A percentile compares a stretch with the other conserved stretches of the same genome.
phyloP scores from a whole-genome alignment of 2,329 filamentous ascomycete species.

The Pochonia chlamydosporia region DNA sequence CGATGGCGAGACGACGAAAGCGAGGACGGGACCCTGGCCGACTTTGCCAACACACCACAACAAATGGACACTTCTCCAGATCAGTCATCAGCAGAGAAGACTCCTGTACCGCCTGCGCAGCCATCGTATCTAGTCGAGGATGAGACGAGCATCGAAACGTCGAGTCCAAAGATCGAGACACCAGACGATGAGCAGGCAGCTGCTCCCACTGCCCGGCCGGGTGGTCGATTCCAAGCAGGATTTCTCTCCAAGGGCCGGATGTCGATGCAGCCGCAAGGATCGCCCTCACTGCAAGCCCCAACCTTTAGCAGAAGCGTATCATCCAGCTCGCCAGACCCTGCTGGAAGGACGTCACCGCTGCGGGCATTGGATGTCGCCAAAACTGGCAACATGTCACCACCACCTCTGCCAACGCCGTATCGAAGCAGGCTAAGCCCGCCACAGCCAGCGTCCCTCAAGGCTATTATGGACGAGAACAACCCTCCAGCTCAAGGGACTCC shows the following conservation, averaged over 20 bases:
- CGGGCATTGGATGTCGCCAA: slow-evolving; percentile 44
- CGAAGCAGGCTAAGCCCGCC: slow-evolving; percentile 13
- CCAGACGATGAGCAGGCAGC: not conserved
- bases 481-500: slow-evolving; percentile 33
- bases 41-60: slow-evolving; percentile 87
- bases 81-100: slow-evolving; percentile 17
- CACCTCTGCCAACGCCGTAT: slow-evolving; percentile 22
- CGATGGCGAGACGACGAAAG: slow-evolving; percentile 88
- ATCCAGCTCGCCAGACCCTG: slow-evolving; percentile 32
- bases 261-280: slow-evolving; percentile 44
- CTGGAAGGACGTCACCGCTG: slow-evolving; percentile 37
- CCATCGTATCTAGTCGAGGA: slow-evolving; percentile 15
- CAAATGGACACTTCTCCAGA: slow-evolving; percentile 53
- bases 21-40: slow-evolving; percentile 76
- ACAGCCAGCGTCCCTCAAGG: slow-evolving; percentile 20
- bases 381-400: slow-evolving; percentile 45
- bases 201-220: slow-evolving; percentile 47
- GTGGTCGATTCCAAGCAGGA: slow-evolving; percentile 82
- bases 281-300: slow-evolving; percentile 53
- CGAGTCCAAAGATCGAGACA: slow-evolving; percentile 37
- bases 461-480: slow-evolving; percentile 46
- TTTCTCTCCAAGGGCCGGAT: slow-evolving; percentile 62
- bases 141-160: slow-evolving; percentile 38
- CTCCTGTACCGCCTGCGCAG: slow-evolving; percentile 25
- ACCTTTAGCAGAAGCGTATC: slow-evolving; percentile 52